Evolutionary conservation across 1,284 basidiomycete species (phyloP), one percentile per base, ranked within the genome.

Genomic region (Ganoderma lingzhi): DNA sequence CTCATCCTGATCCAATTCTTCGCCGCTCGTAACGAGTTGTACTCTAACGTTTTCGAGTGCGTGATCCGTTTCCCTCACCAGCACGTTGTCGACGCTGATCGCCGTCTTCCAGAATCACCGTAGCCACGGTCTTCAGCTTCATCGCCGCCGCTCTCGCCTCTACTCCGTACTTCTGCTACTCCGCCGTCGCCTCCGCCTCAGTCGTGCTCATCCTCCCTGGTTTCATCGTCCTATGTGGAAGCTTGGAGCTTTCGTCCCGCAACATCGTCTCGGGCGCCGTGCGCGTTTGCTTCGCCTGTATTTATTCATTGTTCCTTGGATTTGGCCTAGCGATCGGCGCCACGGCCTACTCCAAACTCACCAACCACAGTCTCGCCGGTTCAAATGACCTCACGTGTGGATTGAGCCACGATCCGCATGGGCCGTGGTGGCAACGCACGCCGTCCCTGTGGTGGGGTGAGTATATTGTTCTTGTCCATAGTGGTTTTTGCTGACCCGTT

Each of bases 191-290:
- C 0, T 95, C 94, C 3, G 88, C 89, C 19, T 93, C 94, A 3
- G 91, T 97, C 69, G 95, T 97, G 4, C 86, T 96, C 64, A 97
- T 97, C 75, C 85, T 97, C 5, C 96, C 94, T 15, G 94, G 91
- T 59, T 95, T 93, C 77, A 92, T 95, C 74, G 93, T 96, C 17
- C 84, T 95, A 12, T 90, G 86, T 71, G 95, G 94, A 55, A 87
- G 93, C 30, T 88, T 97, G 61, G 96, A 97, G 79, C 83, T 97
- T 42, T 90, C 89, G 76, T 93, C 85, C 42, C 86, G 92, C 62
- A 93, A 93, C 71, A 91, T 96, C 75, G 89, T 95, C 23, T 87
- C 93, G 0, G 94, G 95, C n/a, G 92, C 93, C 28, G 95, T 97
- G 48, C 88, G 95, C 51, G 84, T 97, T 28, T 93, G 94, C 70